Conservation (phyloP, 2,329 filamentous ascomycete species). For the Pseudocercospora eumusae region DNA sequence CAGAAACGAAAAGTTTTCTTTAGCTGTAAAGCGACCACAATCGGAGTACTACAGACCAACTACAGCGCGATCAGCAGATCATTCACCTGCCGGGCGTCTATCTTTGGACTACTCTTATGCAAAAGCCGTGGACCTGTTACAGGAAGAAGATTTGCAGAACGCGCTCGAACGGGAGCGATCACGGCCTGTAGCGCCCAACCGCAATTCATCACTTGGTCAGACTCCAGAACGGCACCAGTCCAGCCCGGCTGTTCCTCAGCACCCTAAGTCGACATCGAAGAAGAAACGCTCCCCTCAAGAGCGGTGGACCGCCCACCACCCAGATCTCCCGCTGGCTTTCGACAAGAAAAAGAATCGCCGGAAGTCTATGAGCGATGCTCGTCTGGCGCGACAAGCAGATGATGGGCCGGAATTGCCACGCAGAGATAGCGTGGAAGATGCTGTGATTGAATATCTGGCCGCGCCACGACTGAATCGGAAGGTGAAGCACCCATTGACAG, state of each 20-base stretch:
- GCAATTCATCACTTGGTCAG: constrained; percentile 14
- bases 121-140: constrained; percentile 34
- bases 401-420: constrained; percentile 50
- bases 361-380: constrained; percentile 40
- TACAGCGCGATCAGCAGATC: constrained; percentile 28
- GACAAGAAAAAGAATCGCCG: constrained; percentile 33
- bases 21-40: constrained; percentile 22
- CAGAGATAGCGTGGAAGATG: constrained; percentile 83
- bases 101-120: constrained; percentile 39
- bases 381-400: constrained; percentile 44
- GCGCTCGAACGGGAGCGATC: constrained; percentile 15
- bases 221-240: constrained; percentile 16
- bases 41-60: constrained; percentile 25
- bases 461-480: constrained; percentile 84
- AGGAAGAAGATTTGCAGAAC: constrained; percentile 21
- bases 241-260: background rate
- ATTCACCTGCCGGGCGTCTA: constrained; percentile 26
- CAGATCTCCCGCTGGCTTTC: constrained; percentile 34
- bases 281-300: constrained; percentile 25
- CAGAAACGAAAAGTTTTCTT: constrained; percentile 17
- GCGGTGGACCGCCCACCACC: constrained; percentile 32
- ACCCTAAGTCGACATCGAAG: constrained; percentile 16
- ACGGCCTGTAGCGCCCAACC: constrained; percentile 22
- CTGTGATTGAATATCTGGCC: constrained; percentile 80
- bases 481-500: constrained; percentile 80